Percentiles rank a stretch among this genome's conserved stretches.
phyloP scores from a whole-genome alignment of 345 rosid genomes.

The Arabidopsis thaliana region TAIR10.1 NC_003075.7:13051501-13052000 shows the following conservation, averaged over 20 bases:
- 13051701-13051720: conserved; percentile 41
- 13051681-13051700: not conserved
- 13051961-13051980: not conserved
- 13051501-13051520: conserved; percentile 22
- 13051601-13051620: conserved; percentile 11
- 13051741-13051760: not conserved
- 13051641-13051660: not conserved
- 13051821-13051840: conserved; percentile 23
- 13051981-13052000: conserved; percentile 9
- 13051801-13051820: conserved; percentile 35
- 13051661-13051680: not conserved
- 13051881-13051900: conserved; percentile 30
- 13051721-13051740: conserved; percentile 3
- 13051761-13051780: conserved; percentile 6
- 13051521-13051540: conserved; percentile 19
- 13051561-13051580: conserved; percentile 29
- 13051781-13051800: conserved; percentile 5
- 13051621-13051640: conserved; percentile 35
- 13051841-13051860: conserved; percentile 39
- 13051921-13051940: conserved; percentile 7
- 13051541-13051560: conserved; percentile 19
- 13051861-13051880: conserved; percentile 24
- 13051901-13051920: conserved; percentile 15
- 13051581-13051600: conserved; percentile 23
- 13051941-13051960: conserved; percentile 4